phyloP scores from a whole-genome alignment of 2,329 filamentous ascomycete species.

The Sporothrix pseudoabietina region DNA sequence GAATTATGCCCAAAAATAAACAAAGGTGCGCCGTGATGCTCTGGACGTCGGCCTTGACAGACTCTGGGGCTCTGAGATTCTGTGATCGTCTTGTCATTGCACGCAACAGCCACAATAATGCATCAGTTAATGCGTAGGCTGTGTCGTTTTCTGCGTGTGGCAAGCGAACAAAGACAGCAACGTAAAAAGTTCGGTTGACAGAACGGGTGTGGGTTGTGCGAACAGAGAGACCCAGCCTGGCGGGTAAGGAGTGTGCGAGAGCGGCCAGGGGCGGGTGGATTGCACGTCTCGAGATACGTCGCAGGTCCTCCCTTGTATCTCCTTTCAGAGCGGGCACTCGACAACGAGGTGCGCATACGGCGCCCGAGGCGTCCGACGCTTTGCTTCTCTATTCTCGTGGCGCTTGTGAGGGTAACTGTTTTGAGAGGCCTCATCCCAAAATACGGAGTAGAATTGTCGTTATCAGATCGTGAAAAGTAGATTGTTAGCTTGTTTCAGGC shows the following conservation, averaged over 20 bases:
- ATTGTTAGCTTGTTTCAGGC: not conserved
- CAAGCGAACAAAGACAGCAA: not conserved
- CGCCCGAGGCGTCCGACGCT: not conserved
- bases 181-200: conserved; percentile 14
- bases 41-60: not conserved
- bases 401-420: not conserved
- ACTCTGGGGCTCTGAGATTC: conserved; percentile 11
- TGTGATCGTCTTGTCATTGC: not conserved
- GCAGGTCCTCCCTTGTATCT: conserved; percentile 22
- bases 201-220: not conserved
- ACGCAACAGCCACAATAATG: not conserved
- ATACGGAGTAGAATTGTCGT: no score
- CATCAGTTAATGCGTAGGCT: not conserved
- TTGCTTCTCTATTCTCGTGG: not conserved
- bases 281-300: conserved; percentile 32
- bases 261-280: conserved; percentile 10
- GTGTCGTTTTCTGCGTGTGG: not conserved
- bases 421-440: not conserved
- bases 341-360: not conserved
- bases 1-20: not conserved
- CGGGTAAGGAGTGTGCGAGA: conserved; percentile 8
- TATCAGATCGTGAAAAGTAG: not conserved
- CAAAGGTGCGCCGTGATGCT: not conserved
- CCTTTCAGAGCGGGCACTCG: conserved; percentile 16
- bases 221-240: not conserved